Conservation (phyloP, 225 moss, liverwort and hornwort genomes). For the Antitrichia curtipendula region DNA sequence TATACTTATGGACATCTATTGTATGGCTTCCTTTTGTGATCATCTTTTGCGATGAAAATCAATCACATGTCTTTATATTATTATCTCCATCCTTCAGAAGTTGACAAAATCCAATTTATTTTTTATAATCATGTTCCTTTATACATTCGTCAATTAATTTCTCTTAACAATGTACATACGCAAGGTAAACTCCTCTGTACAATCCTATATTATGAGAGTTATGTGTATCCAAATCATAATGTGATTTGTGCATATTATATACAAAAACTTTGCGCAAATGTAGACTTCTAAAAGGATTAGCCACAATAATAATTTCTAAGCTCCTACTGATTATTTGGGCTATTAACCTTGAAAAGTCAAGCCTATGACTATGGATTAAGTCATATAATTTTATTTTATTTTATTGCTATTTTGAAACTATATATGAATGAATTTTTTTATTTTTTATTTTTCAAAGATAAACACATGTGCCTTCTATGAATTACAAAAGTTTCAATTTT, state of each 20-base stretch:
- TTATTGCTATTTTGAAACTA: too few species aligned
- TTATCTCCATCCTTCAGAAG: neutral
- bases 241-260: neutral
- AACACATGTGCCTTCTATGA: too few species aligned
- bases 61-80: neutral
- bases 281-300: neutral
- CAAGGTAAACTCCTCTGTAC: neutral
- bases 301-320: accelerated
- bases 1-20: neutral
- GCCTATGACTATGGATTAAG: too few species aligned
- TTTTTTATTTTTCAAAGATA: too few species aligned
- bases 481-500: too few species aligned
- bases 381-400: too few species aligned
- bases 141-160: neutral
- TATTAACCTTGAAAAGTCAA: too few species aligned
- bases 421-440: too few species aligned
- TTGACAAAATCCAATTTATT: neutral
- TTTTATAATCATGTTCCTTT: neutral
- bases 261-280: neutral
- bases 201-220: neutral
- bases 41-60: neutral
- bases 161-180: neutral
- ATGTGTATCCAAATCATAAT: neutral
- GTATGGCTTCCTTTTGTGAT: accelerated
- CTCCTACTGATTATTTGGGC: too few species aligned